Evolutionary conservation across 805 yeast genomes (phyloP).

Genomic region (Candida tallmaniae): DNA sequence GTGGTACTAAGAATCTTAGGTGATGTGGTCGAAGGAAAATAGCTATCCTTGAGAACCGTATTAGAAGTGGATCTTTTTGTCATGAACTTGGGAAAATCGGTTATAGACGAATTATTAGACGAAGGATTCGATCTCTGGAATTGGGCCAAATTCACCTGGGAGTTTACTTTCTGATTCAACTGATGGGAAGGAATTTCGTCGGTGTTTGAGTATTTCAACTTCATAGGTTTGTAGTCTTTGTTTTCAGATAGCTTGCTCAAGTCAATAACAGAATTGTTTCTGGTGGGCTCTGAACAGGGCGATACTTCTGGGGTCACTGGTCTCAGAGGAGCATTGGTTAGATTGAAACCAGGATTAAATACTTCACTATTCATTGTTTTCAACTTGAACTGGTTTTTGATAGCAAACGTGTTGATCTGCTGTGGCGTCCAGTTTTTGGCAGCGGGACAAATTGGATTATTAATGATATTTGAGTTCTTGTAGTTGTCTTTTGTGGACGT

Average conservation of each 20-base stretch:
- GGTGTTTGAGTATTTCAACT: constrained; percentile 33
- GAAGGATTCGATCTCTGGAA: constrained; percentile 14
- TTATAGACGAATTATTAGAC: constrained; percentile 12
- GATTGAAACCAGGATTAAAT: constrained; percentile 27
- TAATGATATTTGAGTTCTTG: constrained; percentile 9
- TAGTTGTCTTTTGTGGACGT: constrained; percentile 7
- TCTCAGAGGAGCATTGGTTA: constrained; percentile 27
- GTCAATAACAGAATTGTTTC: constrained; percentile 38
- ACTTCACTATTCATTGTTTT: constrained; percentile 36
- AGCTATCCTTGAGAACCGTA: constrained; percentile 20
- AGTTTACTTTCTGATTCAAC: constrained; percentile 37
- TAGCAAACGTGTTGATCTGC: constrained; percentile 19
- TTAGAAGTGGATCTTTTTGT: constrained; percentile 18
- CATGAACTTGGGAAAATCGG: constrained; percentile 15
- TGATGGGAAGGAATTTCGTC: constrained; percentile 35
- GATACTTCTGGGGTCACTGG: constrained; percentile 41
- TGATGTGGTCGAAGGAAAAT: constrained; percentile 13
- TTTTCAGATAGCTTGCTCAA: constrained; percentile 30
- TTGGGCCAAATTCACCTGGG: constrained; percentile 29
- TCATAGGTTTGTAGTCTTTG: constrained; percentile 36
- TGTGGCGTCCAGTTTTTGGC: constrained; percentile 39
- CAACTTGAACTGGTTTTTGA: constrained; percentile 30
- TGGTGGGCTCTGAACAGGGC: constrained; percentile 38
- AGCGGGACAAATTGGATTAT: constrained; percentile 33
- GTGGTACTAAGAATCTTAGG: constrained; percentile 6